phyloP scores from a whole-genome alignment of 176 grass and related monocot genomes.

The Eremochloa ophiuroides region DNA sequence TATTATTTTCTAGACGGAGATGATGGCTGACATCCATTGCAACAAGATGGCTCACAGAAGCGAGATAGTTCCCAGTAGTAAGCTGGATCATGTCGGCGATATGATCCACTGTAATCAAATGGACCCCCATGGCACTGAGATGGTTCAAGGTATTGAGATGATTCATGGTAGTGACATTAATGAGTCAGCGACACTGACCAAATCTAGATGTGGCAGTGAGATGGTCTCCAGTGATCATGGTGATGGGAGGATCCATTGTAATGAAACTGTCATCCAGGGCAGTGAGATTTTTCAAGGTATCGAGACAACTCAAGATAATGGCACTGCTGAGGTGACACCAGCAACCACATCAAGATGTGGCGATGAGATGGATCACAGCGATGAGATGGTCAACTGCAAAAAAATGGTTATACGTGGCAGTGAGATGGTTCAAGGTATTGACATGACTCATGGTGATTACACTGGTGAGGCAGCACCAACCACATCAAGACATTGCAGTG shows the following conservation, averaged over 20 bases:
- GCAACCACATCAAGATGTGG: background rate
- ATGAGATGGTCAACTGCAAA: background rate
- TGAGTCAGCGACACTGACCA: background rate
- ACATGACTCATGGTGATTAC: background rate
- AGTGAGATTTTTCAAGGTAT: background rate
- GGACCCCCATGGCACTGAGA: background rate
- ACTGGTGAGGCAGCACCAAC: background rate
- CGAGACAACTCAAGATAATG: background rate
- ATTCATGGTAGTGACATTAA: background rate
- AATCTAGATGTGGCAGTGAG: background rate
- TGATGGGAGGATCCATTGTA: background rate
- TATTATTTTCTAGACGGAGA: background rate
- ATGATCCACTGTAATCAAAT: background rate
- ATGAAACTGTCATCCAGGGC: background rate
- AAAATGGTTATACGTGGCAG: background rate
- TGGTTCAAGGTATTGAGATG: background rate
- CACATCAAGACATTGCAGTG: constrained; percentile 25
- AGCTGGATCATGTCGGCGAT: background rate
- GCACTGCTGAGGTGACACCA: background rate
- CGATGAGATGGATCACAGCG: background rate
- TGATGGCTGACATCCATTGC: background rate
- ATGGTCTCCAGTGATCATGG: background rate
- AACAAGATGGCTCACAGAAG: background rate
- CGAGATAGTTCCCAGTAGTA: background rate
- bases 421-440: background rate